These are phyloP conservation scores for Chalciporus pseudorubinellus DNA, from an alignment of 768 basidiomycete genomes.

Conservation along the genomic window DNA sequence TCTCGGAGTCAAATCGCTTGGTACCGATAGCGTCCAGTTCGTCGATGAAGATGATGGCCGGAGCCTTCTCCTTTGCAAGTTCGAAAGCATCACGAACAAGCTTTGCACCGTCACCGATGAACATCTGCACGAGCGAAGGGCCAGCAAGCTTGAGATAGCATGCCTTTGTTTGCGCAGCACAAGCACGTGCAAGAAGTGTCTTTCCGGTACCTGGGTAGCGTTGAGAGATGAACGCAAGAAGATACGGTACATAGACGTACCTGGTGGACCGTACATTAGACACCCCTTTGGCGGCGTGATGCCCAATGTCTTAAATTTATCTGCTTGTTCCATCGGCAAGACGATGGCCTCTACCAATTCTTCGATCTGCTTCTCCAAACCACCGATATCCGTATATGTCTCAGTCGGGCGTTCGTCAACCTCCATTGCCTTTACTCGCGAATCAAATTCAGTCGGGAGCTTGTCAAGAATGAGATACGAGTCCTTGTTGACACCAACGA, in stretches of 20 bases:
- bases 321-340: constrained; percentile 96
- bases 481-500: constrained; percentile 99
- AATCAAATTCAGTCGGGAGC: constrained; percentile 95
- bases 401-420: constrained; percentile 98
- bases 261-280: constrained; percentile 98
- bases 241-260: constrained; percentile 38
- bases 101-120: constrained; percentile 99
- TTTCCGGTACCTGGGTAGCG: constrained; percentile 79
- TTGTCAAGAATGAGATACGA: constrained; percentile 96
- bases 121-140: constrained; percentile 99
- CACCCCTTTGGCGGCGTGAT: constrained; percentile 98
- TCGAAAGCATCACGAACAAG: constrained; percentile 98
- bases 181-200: constrained; percentile 95
- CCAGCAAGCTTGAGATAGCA: constrained; percentile 98
- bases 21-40: constrained; percentile 99
- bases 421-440: constrained; percentile 99
- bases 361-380: constrained; percentile 98
- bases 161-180: constrained; percentile 96
- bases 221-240: neutral
- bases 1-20: constrained; percentile 97
- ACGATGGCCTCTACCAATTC: constrained; percentile 98
- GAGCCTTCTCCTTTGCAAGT: constrained; percentile 96
- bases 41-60: constrained; percentile 99
- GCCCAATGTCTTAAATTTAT: constrained; percentile 97
- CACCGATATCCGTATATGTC: constrained; percentile 96